phyloP scores from a whole-genome alignment of 495 filamentous ascomycete genomes.

The Penicillium odoratum region DNA sequence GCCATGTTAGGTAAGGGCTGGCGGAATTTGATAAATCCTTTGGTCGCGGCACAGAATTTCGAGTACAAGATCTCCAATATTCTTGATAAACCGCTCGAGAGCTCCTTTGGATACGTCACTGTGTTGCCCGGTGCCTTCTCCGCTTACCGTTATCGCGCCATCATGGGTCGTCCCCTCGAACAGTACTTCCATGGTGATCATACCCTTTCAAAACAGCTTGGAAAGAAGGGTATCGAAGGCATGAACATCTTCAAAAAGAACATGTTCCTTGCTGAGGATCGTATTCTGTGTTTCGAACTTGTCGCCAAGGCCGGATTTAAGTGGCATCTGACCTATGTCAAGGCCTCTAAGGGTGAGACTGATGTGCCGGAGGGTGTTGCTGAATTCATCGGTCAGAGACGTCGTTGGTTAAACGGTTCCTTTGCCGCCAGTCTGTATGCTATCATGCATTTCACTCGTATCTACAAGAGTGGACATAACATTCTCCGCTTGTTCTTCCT shows the following conservation, averaged over 20 bases:
- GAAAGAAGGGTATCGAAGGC: constrained; percentile 98
- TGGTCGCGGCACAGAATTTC: constrained; percentile 96
- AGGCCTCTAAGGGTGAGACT: constrained; percentile 96
- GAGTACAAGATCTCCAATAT: constrained; percentile 99
- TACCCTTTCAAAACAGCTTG: constrained; percentile 87
- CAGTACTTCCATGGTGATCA: constrained; percentile 99
- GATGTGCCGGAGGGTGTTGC: constrained; percentile 95
- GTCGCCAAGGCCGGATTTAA: constrained; percentile 97
- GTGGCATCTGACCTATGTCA: constrained; percentile 98
- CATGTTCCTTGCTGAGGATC: constrained; percentile 99
- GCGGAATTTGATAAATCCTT: constrained; percentile 86
- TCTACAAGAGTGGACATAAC: constrained; percentile 97
- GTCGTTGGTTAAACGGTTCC: constrained; percentile 97
- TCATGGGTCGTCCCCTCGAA: constrained; percentile 94
- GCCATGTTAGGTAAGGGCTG: constrained; percentile 92
- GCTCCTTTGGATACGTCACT: constrained; percentile 93
- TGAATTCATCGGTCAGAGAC: constrained; percentile 94
- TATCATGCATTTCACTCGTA: constrained; percentile 95
- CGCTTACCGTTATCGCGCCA: constrained; percentile 93
- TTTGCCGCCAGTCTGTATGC: constrained; percentile 96
- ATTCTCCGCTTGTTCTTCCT: constrained; percentile 95
- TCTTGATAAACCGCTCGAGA: constrained; percentile 96
- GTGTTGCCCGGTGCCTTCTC: constrained; percentile 98
- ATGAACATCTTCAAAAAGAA: constrained; percentile 99
- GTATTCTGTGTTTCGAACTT: constrained; percentile 98